These are phyloP conservation scores for Selaginella tamariscina DNA, from an alignment of 75 land plant species.

Conservation along the genomic window DNA sequence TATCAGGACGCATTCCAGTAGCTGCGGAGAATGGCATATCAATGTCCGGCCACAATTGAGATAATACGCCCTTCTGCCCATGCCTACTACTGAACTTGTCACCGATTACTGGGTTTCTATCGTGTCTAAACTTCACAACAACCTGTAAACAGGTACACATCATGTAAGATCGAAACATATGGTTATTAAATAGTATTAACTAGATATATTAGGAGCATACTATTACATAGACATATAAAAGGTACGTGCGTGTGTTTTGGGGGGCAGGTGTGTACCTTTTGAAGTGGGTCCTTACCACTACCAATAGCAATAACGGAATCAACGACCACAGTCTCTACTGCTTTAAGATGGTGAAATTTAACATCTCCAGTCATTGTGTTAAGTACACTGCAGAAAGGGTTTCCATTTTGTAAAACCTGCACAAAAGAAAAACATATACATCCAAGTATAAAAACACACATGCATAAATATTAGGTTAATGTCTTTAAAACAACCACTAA, in stretches of 20 bases:
- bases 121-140: conserved; percentile 23
- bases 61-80: conserved; percentile 97
- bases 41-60: conserved; percentile 94
- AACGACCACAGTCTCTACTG: conserved; percentile 62
- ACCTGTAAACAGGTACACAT: not conserved
- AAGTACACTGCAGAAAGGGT: conserved; percentile 48
- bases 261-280: conserved; percentile 44
- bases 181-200: not conserved
- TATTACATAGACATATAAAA: too few relatives aligned
- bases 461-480: too few relatives aligned
- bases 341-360: conserved; percentile 37
- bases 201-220: too few relatives aligned
- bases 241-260: too few relatives aligned
- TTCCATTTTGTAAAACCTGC: conserved; percentile 53
- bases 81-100: conserved; percentile 82
- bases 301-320: conserved; percentile 82
- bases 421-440: too few relatives aligned
- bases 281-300: conserved; percentile 41
- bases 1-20: conserved; percentile 97
- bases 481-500: too few relatives aligned
- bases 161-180: not conserved
- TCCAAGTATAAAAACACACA: too few relatives aligned
- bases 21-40: conserved; percentile 96
- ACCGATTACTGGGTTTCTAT: conserved; percentile 87
- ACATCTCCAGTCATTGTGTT: conserved; percentile 41